Base-by-base conservation (phyloP, 208 protist species). In the Trypanosomatidae sp. region DNA sequence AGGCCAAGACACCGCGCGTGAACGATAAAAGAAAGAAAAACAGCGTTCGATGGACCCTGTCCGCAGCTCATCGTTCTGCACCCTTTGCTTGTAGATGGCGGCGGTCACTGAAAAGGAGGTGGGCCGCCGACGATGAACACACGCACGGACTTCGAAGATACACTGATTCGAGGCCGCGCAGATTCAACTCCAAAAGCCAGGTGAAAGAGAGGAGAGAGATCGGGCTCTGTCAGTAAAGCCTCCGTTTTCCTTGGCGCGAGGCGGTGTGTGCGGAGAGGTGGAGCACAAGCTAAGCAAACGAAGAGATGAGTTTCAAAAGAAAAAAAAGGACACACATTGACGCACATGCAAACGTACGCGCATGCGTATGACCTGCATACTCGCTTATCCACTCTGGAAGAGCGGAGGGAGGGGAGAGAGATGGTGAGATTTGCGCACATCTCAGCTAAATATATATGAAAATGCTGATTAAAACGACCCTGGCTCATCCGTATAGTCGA, bases 401-500 rank as follows among this genome's bases (percentile, higher is more conserved):
- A 28, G 13, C 19, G 36, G 6, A 30, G 15, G 7, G 10, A 28
- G 41, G n/a, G 3, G 19, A 28, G 33, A n/a, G 19, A 44, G 8
- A 19, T 3, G 4, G 19, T 66, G 41, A 50, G 17, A 19, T 8
- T 25, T 50, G 41, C 17, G 5, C 39, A n/a, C 15, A 30, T 15
- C 22, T 47, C 6, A 1, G 25, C 41, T 39, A 66, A n/a, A 50
- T 19, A 7, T 17, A 66, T 41, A 66, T 8, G 39, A 28, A 46
- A 19, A 49, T 25, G 33, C 22, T 19, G 2, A 50, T 33, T 6
- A 44, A 17, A 44, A 44, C 62, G 2, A 7, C 41, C 25, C 62
- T 22, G 44, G 25, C n/a, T 13, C 64, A 30, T 13, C 25, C 19
- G 69, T 66, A 62, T 75, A 84, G 50, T 64, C 33, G 55, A 80